Percentiles rank a stretch among this genome's conserved stretches.
Evolutionary conservation across 106 monocot species (phyloP).

Genomic region (Dactylorhiza incarnata): DNA sequence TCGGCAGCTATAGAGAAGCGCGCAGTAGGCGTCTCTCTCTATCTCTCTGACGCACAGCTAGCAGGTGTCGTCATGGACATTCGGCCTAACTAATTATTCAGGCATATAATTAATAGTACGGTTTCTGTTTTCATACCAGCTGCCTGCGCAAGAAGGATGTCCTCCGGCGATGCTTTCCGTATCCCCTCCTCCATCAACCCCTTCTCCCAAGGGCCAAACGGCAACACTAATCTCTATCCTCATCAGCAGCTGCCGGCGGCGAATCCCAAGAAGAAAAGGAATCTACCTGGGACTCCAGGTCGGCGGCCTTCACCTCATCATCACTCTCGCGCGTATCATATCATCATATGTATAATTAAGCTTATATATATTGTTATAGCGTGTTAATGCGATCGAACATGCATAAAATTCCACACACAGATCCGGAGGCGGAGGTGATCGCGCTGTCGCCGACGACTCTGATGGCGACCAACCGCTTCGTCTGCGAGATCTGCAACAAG

Average conservation of each 20-base stretch:
- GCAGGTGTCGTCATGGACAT: no score
- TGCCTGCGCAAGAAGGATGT: neutral
- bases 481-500: constrained; percentile 13
- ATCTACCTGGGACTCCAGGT: constrained; percentile 9
- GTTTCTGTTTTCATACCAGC: no score
- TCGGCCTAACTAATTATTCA: no score
- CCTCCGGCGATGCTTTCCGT: neutral
- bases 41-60: no score
- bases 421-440: constrained; percentile 11
- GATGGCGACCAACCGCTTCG: constrained; percentile 11
- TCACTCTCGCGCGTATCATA: no score
- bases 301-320: no score
- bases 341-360: neutral
- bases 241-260: neutral
- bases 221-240: neutral
- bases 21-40: no score
- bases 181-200: neutral
- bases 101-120: no score
- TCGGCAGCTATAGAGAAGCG: no score
- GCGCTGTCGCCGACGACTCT: constrained; percentile 2
- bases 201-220: neutral
- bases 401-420: neutral
- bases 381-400: neutral
- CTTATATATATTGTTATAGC: neutral
- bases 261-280: constrained; percentile 4